These are phyloP conservation scores for Pythium utonaiense DNA, from an alignment of 352 stramenopile genomes.

Conservation along the genomic window DNA sequence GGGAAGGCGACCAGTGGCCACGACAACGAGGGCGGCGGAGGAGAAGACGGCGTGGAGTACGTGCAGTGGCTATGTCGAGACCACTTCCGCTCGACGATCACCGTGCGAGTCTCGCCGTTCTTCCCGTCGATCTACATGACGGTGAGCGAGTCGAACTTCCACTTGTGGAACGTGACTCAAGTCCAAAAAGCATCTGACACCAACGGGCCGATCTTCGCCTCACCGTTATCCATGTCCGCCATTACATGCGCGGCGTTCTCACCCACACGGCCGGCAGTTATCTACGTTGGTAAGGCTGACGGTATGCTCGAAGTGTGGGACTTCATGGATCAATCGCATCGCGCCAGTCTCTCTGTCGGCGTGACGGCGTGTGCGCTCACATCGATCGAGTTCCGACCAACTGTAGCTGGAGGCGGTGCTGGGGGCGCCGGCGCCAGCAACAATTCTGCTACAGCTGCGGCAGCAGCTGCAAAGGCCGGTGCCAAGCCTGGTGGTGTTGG, in stretches of 20 bases:
- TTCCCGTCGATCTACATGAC: conserved; percentile 88
- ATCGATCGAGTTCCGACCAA: conserved; percentile 74
- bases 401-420: conserved; percentile 10
- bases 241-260: conserved; percentile 88
- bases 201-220: conserved; percentile 84
- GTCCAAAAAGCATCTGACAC: conserved; percentile 27
- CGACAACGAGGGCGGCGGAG: conserved; percentile 27
- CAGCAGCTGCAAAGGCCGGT: neutral
- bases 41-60: conserved; percentile 78
- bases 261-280: conserved; percentile 80
- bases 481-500: neutral
- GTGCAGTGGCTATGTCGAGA: conserved; percentile 89
- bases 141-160: conserved; percentile 88
- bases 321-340: conserved; percentile 90
- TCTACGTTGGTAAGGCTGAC: conserved; percentile 88
- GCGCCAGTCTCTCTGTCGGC: conserved; percentile 69
- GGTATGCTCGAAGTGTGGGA: conserved; percentile 93
- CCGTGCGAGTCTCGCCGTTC: conserved; percentile 86
- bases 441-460: conserved; percentile 1
- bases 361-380: conserved; percentile 87
- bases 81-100: conserved; percentile 83
- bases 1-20: conserved; percentile 38
- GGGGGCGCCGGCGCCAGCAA: conserved; percentile 6
- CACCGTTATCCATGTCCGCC: conserved; percentile 67
- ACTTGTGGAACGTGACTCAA: conserved; percentile 89